Evolutionary conservation across 2,329 filamentous ascomycete species (phyloP), one percentile per base, ranked within the genome.

Genomic region (Amauroascus niger): DNA sequence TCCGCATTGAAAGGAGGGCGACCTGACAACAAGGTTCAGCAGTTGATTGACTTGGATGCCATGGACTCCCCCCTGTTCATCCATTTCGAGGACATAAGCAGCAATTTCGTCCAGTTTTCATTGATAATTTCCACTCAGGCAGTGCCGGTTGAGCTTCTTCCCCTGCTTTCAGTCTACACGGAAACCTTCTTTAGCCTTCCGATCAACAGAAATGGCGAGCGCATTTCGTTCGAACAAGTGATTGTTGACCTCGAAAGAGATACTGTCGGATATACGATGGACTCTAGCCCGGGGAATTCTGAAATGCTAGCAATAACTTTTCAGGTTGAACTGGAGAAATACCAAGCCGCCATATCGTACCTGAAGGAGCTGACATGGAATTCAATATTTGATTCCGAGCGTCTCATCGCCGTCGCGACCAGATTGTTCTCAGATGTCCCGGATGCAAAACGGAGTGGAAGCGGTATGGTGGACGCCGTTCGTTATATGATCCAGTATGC

Each of bases 101-200:
- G 88, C 55, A 95, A 88, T 65, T 98, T 98, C 67, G 88, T 95
- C 6, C 86, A 91, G 61, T 79, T 97, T 55, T 84, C 82, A 46
- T 71, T 97, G 20, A 81, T 93, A 53, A 75, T 97, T 48, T 88
- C 88, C 50, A 95, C 89, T 0, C 79, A 82, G 1, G 75, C 81
- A 30, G 76, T 96, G 1, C 88, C 90, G 0, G 78, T 86, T n/a
- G 80, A 90, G 58, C 78, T 91, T 55, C 89, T 91, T 65, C 93
- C 93, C 2, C 71, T 98, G 20, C 75, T 97, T 46, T 79, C 84
- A 2, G 78, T 97, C 39, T 97, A 95, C 64, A 83, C 83, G 28
- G 87, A 90, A 65, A 93, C 91, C 64, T 95, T 97, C 74, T 98
- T 97, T 76, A 91, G 88, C 65, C 88, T 89, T 0, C 93, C 91